Conservation (phyloP, 1,284 basidiomycete species). For the Cutaneotrichosporon cutaneum region DNA sequence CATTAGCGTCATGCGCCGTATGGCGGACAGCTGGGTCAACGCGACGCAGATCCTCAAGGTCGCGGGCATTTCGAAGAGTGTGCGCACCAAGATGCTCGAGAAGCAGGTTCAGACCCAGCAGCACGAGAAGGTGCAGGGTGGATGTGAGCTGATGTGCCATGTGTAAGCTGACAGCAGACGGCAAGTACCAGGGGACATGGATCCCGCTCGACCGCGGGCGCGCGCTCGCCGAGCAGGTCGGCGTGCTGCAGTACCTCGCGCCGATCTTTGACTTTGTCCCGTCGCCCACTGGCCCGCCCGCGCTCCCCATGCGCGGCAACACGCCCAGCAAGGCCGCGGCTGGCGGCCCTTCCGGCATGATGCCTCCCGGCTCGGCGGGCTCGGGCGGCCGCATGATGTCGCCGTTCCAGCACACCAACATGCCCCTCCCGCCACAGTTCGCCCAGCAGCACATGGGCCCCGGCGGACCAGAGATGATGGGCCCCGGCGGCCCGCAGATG, state of each 20-base stretch:
- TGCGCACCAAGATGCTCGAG: constrained; percentile 94
- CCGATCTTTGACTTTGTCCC: constrained; percentile 91
- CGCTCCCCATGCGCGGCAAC: constrained; percentile 43
- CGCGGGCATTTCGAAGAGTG: constrained; percentile 94
- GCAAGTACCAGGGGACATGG: constrained; percentile 99
- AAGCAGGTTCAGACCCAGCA: constrained; percentile 94
- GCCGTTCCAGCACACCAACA: constrained; percentile 24
- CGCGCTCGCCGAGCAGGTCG: constrained; percentile 85
- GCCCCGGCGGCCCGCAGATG: constrained; percentile 18
- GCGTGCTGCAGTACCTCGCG: constrained; percentile 75
- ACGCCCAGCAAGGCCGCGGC: constrained; percentile 23
- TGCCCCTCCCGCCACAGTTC: constrained; percentile 38
- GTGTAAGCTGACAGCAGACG: constrained; percentile 56
- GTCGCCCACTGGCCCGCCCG: constrained; percentile 48
- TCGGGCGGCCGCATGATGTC: constrained; percentile 29
- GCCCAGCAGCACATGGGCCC: constrained; percentile 17
- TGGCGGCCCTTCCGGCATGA: neutral
- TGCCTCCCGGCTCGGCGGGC: constrained; percentile 10
- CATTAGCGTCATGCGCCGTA: constrained; percentile 96
- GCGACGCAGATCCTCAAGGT: constrained; percentile 99
- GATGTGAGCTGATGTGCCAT: constrained; percentile 57
- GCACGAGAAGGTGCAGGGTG: constrained; percentile 99
- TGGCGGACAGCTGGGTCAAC: constrained; percentile 81
- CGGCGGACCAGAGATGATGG: constrained; percentile 18
- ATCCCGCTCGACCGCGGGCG: constrained; percentile 87